phyloP scores from a whole-genome alignment of 208 protist genomes.

The Jaenimonas drosophilae region DNA sequence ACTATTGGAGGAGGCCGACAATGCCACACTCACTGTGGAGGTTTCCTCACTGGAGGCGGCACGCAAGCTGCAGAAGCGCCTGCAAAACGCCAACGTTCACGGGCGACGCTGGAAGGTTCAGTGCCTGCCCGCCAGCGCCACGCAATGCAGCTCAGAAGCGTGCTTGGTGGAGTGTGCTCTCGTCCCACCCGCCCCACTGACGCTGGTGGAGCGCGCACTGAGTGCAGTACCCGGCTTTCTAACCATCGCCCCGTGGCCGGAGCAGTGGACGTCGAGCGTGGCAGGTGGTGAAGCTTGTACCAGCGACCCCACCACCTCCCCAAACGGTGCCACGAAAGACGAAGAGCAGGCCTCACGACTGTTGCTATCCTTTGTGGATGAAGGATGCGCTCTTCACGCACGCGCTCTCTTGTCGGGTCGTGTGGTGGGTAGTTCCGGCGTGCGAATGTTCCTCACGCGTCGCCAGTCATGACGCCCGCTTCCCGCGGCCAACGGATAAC shows the following conservation, averaged over 20 bases:
- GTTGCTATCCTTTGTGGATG: slow-evolving; percentile 70
- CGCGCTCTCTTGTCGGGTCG: slow-evolving; percentile 72
- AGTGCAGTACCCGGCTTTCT: slow-evolving; percentile 56
- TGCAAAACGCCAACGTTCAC: slow-evolving; percentile 60
- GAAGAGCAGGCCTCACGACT: slow-evolving; percentile 3
- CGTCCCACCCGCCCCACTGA: slow-evolving; percentile 29
- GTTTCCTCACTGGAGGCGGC: slow-evolving; percentile 44
- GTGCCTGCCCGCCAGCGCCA: slow-evolving; percentile 26
- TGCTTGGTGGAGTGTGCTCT: slow-evolving; percentile 63
- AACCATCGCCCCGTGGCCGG: slow-evolving; percentile 17
- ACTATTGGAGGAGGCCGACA: slow-evolving; percentile 64
- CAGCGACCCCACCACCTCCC: too few relatives aligned
- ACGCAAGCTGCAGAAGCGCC: slow-evolving; percentile 32
- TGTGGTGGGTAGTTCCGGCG: slow-evolving; percentile 56
- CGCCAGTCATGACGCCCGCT: slow-evolving; percentile 5
- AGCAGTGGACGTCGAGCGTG: too few relatives aligned
- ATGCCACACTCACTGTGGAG: slow-evolving; percentile 61
- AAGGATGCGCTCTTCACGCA: slow-evolving; percentile 72
- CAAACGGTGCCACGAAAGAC: not conserved
- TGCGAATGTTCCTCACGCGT: slow-evolving; percentile 72
- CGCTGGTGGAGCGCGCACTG: slow-evolving; percentile 45
- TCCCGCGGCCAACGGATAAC: too few relatives aligned
- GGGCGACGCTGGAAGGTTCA: slow-evolving; percentile 74
- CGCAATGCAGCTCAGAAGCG: slow-evolving; percentile 26
- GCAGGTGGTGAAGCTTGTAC: too few relatives aligned